Evolutionary conservation across 2,329 filamentous ascomycete species (phyloP).

Genomic region (Microsporum audouinii): DNA sequence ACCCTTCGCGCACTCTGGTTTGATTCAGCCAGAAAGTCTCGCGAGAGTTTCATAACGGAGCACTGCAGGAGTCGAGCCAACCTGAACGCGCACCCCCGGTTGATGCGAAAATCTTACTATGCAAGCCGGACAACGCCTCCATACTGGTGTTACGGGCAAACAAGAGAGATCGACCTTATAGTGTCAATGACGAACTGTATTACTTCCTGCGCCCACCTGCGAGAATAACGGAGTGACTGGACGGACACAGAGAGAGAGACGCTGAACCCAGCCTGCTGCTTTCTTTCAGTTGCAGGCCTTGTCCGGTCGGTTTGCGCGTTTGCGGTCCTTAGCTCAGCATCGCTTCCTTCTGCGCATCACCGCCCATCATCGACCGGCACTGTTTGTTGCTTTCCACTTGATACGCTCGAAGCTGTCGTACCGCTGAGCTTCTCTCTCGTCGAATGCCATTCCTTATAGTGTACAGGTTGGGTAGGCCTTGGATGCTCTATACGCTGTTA

Average conservation of each 20-base stretch:
- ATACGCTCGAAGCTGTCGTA: background rate
- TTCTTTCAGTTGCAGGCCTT: background rate
- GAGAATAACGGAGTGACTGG: background rate
- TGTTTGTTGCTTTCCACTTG: background rate
- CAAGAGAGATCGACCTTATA: background rate
- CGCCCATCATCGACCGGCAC: background rate
- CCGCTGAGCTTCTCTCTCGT: background rate
- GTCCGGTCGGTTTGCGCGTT: too few species aligned
- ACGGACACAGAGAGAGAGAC: background rate
- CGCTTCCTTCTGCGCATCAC: background rate
- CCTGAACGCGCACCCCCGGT: background rate
- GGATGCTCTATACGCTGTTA: background rate
- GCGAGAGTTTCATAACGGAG: too few species aligned
- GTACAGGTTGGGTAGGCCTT: background rate
- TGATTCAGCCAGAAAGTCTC: background rate
- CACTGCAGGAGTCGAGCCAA: too few species aligned
- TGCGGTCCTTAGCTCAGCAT: background rate
- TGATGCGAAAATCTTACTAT: background rate
- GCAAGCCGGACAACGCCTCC: background rate
- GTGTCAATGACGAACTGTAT: background rate
- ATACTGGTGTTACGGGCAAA: background rate
- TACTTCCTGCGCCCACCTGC: conserved; percentile 1
- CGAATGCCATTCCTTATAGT: background rate
- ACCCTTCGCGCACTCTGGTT: background rate
- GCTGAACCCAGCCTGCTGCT: background rate